phyloP scores from a whole-genome alignment of 257 asterid genomes.

The Nemophila menziesii region DNA sequence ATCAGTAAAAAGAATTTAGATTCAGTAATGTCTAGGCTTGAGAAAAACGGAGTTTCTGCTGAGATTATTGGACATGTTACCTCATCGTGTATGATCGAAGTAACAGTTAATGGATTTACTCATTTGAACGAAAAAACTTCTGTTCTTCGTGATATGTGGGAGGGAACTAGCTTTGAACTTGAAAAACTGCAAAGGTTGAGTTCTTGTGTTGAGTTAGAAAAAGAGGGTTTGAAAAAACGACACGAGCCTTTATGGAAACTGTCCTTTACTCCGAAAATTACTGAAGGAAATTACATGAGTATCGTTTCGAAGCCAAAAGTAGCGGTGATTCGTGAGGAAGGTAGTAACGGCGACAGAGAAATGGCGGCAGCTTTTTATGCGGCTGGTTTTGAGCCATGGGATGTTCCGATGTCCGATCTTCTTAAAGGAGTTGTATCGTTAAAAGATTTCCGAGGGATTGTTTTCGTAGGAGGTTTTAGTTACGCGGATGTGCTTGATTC shows the following conservation, averaged over 20 bases:
- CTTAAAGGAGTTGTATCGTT: conserved; percentile 46
- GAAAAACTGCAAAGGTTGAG: conserved; percentile 72
- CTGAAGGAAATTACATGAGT: conserved; percentile 41
- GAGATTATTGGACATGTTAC: conserved; percentile 61
- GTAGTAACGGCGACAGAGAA: conserved; percentile 95
- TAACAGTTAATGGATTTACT: conserved; percentile 43
- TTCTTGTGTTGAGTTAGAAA: conserved; percentile 72
- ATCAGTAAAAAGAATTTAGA: conserved; percentile 37
- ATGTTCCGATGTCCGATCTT: conserved; percentile 85
- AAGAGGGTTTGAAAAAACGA: conserved; percentile 57
- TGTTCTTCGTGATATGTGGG: conserved; percentile 75
- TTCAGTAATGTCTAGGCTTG: conserved; percentile 34
- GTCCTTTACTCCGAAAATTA: conserved; percentile 54
- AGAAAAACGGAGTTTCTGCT: conserved; percentile 32
- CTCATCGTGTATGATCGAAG: conserved; percentile 29
- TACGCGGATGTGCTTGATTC: conserved; percentile 94
- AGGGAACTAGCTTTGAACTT: conserved; percentile 72
- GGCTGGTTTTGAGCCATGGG: conserved; percentile 97
- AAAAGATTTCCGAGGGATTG: conserved; percentile 54
- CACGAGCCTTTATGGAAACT: conserved; percentile 62
- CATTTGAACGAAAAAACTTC: conserved; percentile 50
- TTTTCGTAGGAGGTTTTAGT: conserved; percentile 90
- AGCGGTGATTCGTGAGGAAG: conserved; percentile 88
- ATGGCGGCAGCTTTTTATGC: conserved; percentile 90
- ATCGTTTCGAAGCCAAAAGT: conserved; percentile 60